phyloP scores from a whole-genome alignment of 805 yeast species.

The Jamesozyma lodderae region DNA sequence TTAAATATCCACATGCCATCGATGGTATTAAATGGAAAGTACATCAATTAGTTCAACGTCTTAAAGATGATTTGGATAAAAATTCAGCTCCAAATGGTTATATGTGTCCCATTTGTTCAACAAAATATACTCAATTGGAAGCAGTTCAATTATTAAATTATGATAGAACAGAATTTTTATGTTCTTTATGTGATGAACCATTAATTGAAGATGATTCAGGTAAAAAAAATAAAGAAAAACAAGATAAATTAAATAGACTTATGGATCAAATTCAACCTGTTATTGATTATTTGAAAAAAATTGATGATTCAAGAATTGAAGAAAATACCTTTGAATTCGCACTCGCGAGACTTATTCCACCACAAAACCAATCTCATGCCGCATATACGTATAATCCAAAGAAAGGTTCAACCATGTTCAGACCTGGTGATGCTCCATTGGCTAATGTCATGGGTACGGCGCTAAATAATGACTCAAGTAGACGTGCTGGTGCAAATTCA shows the following conservation, averaged over 20 bases:
- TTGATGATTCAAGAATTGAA: conserved; percentile 70
- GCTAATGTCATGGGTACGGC: conserved; percentile 20
- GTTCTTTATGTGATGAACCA: conserved; percentile 72
- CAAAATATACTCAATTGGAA: conserved; percentile 76
- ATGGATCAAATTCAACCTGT: conserved; percentile 89
- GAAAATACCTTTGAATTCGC: conserved; percentile 88
- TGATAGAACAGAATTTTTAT: conserved; percentile 70
- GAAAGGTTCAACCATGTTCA: conserved; percentile 37
- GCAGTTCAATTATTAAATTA: conserved; percentile 75
- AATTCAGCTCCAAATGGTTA: conserved; percentile 91
- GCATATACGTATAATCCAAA: conserved; percentile 55
- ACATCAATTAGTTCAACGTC: conserved; percentile 67
- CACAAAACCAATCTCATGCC: conserved; percentile 59
- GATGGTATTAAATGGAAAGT: conserved; percentile 96
- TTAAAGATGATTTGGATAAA: conserved; percentile 76
- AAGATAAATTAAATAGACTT: conserved; percentile 68
- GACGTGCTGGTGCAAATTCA: conserved; percentile 49
- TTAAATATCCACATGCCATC: conserved; percentile 86
- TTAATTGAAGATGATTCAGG: conserved; percentile 84
- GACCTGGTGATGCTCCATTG: conserved; percentile 27
- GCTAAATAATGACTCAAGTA: conserved; percentile 34
- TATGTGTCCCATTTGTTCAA: conserved; percentile 76
- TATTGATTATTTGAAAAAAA: conserved; percentile 69
- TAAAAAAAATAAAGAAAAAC: conserved; percentile 70
- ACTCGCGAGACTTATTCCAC: conserved; percentile 74